Evolutionary conservation across 306 rosid species (phyloP).

Genomic region (Vicia villosa): DNA sequence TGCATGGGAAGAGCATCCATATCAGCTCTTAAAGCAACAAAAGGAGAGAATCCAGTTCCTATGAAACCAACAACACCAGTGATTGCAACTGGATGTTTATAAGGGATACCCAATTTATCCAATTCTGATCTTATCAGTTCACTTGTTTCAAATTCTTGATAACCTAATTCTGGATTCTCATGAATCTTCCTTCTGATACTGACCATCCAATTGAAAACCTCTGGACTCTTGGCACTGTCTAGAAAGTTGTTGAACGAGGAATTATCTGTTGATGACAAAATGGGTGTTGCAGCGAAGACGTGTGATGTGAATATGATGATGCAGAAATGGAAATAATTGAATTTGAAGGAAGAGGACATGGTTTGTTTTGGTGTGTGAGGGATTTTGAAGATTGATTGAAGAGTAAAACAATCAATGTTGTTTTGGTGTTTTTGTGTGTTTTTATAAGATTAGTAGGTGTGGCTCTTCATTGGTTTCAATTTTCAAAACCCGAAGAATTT

Average conservation of each 20-base stretch:
- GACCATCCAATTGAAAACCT: conserved; percentile 77
- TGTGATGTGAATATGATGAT: conserved; percentile 42
- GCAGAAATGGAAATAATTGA: conserved; percentile 41
- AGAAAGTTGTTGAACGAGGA: conserved; percentile 43
- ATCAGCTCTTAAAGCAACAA: conserved; percentile 57
- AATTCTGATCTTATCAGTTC: conserved; percentile 66
- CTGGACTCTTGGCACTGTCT: conserved; percentile 50
- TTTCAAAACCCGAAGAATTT: no score
- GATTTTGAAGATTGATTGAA: no score
- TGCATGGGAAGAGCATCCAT: conserved; percentile 92
- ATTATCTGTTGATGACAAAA: conserved; percentile 9
- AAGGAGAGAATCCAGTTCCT: no score
- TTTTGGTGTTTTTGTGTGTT: no score
- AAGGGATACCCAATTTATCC: conserved; percentile 59
- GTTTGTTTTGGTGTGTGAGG: neutral
- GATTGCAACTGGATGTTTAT: conserved; percentile 41
- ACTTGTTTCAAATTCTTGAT: conserved; percentile 80
- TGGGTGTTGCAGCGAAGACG: conserved; percentile 34
- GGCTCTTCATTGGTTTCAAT: no score
- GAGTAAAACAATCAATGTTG: no score
- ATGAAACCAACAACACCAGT: no score
- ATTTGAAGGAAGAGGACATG: conserved; percentile 30
- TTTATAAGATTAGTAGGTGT: no score
- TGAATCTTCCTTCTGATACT: conserved; percentile 83
- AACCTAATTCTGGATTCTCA: conserved; percentile 63